These are phyloP conservation scores for Populus tomentosa DNA, from an alignment of 441 rosid species.

Conservation along the genomic window DNA sequence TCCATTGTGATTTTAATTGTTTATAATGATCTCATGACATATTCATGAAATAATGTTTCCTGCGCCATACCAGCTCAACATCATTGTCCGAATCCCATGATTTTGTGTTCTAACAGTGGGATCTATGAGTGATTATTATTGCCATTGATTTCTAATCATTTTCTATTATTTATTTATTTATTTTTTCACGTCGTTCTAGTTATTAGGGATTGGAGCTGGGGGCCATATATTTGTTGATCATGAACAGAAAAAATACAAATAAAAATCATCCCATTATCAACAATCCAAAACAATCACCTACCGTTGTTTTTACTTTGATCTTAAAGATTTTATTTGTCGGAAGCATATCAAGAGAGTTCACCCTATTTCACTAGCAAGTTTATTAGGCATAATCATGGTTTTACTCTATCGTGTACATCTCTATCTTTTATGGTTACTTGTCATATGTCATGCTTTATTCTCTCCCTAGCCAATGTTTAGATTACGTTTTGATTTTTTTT, in stretches of 20 bases:
- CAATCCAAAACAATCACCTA: slow-evolving; percentile 17
- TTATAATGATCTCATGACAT: slow-evolving; percentile 40
- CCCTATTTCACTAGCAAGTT: slow-evolving; percentile 11
- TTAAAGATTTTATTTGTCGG: slow-evolving; percentile 38
- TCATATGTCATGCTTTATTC: not conserved
- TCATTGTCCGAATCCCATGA: slow-evolving; percentile 45
- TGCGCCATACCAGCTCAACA: slow-evolving; percentile 66
- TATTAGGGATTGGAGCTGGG: not conserved
- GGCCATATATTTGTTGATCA: slow-evolving; percentile 17
- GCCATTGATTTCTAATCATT: slow-evolving; percentile 49
- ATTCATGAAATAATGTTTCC: slow-evolving; percentile 36
- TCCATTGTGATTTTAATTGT: not conserved
- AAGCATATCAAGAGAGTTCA: slow-evolving; percentile 22
- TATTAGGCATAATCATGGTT: slow-evolving; percentile 27
- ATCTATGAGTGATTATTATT: slow-evolving; percentile 29
- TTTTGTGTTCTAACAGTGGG: slow-evolving; percentile 34
- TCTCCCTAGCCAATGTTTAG: not conserved
- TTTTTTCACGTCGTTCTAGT: not conserved
- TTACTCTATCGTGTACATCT: slow-evolving; percentile 16
- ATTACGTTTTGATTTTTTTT: too few species aligned
- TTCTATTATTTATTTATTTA: slow-evolving; percentile 10
- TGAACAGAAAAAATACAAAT: slow-evolving; percentile 19
- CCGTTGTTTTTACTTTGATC: slow-evolving; percentile 12
- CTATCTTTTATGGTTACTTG: slow-evolving; percentile 1
- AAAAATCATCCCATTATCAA: slow-evolving; percentile 27